These are phyloP conservation scores for Cryomyces antarcticus DNA, from an alignment of 495 filamentous ascomycete species.

Conservation along the genomic window DNA sequence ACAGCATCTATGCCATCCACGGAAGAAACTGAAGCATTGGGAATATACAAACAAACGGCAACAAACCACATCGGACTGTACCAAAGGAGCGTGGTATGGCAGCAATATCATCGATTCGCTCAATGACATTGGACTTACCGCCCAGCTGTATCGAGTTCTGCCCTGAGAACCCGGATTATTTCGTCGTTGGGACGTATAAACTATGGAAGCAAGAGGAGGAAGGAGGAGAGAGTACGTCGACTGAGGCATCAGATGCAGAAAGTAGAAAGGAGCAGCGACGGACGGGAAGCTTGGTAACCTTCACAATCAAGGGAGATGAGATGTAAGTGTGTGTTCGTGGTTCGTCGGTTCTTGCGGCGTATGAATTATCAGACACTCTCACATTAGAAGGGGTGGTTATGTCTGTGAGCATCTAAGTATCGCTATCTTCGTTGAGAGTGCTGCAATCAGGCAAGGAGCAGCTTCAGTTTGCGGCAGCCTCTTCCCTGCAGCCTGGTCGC, in stretches of 20 bases:
- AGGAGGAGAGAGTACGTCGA: background rate
- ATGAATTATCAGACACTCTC: background rate
- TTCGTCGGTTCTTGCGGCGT: background rate
- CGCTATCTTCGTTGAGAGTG: background rate
- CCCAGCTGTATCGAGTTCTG: conserved; percentile 78
- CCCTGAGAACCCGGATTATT: conserved; percentile 37
- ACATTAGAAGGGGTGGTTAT: background rate
- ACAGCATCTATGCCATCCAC: no score
- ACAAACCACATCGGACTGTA: no score
- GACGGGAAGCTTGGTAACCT: conserved; percentile 53
- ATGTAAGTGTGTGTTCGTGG: conserved; percentile 2
- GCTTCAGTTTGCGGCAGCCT: background rate
- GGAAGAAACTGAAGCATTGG: no score
- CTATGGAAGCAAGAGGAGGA: conserved; percentile 32
- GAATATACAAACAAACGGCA: no score
- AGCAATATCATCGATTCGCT: conserved; percentile 17
- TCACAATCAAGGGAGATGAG: conserved; percentile 16
- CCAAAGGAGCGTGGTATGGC: conserved; percentile 3
- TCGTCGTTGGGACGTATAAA: conserved; percentile 75
- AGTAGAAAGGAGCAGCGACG: conserved; percentile 28
- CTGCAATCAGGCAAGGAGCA: background rate
- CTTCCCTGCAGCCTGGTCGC: background rate
- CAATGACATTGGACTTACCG: conserved; percentile 34
- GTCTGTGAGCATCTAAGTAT: background rate
- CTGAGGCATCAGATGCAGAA: background rate